Conservation (phyloP, 2,329 filamentous ascomycete genomes). For the Pestalotiopsis fici region DNA sequence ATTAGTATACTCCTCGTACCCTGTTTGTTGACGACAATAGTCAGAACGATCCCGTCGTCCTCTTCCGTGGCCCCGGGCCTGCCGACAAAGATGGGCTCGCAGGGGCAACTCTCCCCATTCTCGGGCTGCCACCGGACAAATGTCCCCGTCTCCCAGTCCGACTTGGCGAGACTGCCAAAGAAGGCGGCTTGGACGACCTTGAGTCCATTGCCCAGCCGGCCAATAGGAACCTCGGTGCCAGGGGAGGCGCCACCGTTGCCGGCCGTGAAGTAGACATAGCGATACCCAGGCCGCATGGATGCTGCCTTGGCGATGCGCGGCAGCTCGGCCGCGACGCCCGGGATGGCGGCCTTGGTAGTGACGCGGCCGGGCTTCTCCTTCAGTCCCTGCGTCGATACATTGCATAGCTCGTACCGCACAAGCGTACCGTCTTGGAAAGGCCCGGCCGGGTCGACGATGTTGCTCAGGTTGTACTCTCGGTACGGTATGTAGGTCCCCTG, state of each 20-base stretch:
- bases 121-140: slow-evolving; percentile 15
- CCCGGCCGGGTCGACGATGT: slow-evolving; percentile 16
- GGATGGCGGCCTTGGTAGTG: slow-evolving; percentile 13
- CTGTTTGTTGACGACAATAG: slow-evolving; percentile 15
- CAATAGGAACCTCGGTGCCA: slow-evolving; percentile 16
- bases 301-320: slow-evolving; percentile 17
- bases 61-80: slow-evolving; percentile 15
- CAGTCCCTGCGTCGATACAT: slow-evolving; percentile 2
- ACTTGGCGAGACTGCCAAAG: slow-evolving; percentile 17
- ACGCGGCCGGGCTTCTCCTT: slow-evolving; percentile 8
- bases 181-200: slow-evolving; percentile 13
- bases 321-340: slow-evolving; percentile 15
- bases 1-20: slow-evolving; percentile 18
- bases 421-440: slow-evolving; percentile 10
- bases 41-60: slow-evolving; percentile 18
- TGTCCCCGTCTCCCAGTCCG: slow-evolving; percentile 17
- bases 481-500: slow-evolving; percentile 11
- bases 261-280: slow-evolving; percentile 17
- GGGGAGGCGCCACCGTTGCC: slow-evolving; percentile 14
- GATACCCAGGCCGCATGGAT: slow-evolving; percentile 14
- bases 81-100: slow-evolving; percentile 17
- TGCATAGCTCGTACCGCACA: slow-evolving; percentile 15
- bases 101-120: slow-evolving; percentile 13
- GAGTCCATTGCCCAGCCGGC: slow-evolving; percentile 10
- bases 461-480: slow-evolving; percentile 31